phyloP scores from a whole-genome alignment of 2,329 filamentous ascomycete genomes.

The Akanthomyces muscarius region DNA sequence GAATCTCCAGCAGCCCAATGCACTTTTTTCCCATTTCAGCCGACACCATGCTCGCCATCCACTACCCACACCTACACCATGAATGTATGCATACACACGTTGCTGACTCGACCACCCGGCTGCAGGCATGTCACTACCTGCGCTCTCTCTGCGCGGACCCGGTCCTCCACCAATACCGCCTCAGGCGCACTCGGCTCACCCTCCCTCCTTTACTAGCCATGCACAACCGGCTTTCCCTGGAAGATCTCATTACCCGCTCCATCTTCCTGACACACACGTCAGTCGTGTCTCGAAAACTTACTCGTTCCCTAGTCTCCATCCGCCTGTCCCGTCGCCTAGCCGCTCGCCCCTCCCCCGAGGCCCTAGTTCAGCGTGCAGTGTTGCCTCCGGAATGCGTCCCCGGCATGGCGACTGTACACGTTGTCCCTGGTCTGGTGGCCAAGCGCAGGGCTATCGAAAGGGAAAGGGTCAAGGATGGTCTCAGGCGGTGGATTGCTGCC shows the following conservation, averaged over 20 bases:
- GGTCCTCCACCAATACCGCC: constrained; percentile 60
- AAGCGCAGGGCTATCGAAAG: constrained; percentile 60
- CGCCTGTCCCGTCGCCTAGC: constrained; percentile 59
- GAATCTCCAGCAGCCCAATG: constrained; percentile 7
- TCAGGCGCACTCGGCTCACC: constrained; percentile 50
- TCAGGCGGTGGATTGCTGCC: constrained; percentile 61
- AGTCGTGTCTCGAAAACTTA: constrained; percentile 59
- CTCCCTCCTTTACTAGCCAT: constrained; percentile 55
- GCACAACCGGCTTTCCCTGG: constrained; percentile 54
- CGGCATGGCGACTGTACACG: constrained; percentile 35
- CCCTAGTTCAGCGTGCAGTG: constrained; percentile 60
- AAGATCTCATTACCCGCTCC: constrained; percentile 58
- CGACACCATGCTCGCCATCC: constrained; percentile 6
- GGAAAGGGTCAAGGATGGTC: constrained; percentile 62
- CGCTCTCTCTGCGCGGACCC: constrained; percentile 60
- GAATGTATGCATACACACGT: constrained; percentile 9
- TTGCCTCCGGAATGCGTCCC: constrained; percentile 61
- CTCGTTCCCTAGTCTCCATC: constrained; percentile 61
- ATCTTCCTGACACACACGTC: constrained; percentile 67
- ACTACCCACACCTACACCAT: not conserved
- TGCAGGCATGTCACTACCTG: constrained; percentile 58
- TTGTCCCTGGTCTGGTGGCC: constrained; percentile 61
- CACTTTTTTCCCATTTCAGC: not conserved
- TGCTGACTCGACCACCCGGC: constrained; percentile 10
- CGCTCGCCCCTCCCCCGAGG: constrained; percentile 54